Percentiles rank a stretch among this genome's conserved stretches.
Evolutionary conservation across 805 yeast species (phyloP).

Genomic region (Grigorovia jiainica): DNA sequence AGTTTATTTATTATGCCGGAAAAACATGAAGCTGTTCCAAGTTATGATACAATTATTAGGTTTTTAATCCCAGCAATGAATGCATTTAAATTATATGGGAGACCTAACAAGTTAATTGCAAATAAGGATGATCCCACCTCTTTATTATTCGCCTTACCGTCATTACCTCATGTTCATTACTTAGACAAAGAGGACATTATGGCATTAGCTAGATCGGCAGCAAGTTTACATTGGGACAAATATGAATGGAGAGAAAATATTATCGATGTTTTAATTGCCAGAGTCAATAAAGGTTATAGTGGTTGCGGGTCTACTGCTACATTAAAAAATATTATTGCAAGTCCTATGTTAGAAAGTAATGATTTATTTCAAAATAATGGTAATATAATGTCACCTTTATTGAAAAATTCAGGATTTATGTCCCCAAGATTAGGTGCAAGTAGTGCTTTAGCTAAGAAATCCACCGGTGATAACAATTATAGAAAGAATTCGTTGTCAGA

Average conservation of each 20-base stretch:
- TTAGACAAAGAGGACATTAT: constrained; percentile 50
- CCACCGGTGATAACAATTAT: not conserved
- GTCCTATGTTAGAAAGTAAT: constrained; percentile 35
- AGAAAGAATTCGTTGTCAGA: not conserved
- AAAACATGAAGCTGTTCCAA: constrained; percentile 61
- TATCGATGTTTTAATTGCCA: constrained; percentile 45
- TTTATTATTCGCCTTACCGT: constrained; percentile 63
- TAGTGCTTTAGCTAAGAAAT: not conserved
- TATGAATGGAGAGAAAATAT: constrained; percentile 52
- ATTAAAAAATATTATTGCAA: constrained; percentile 46
- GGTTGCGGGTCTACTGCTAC: constrained; percentile 73
- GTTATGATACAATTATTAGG: constrained; percentile 65
- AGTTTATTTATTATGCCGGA: constrained; percentile 55
- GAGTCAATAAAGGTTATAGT: constrained; percentile 50
- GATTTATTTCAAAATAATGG: constrained; percentile 22
- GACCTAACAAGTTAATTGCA: constrained; percentile 56
- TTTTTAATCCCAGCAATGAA: constrained; percentile 61
- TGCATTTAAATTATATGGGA: constrained; percentile 61
- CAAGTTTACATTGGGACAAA: constrained; percentile 42
- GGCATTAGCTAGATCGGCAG: constrained; percentile 29
- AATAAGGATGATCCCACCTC: constrained; percentile 46
- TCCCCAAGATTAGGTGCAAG: constrained; percentile 1
- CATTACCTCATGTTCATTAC: constrained; percentile 59
- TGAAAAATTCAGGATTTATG: constrained; percentile 1
- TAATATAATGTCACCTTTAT: constrained; percentile 3